Evolutionary conservation across 1,284 basidiomycete species (phyloP).

Genomic region (Tetrapyrgos nigripes): DNA sequence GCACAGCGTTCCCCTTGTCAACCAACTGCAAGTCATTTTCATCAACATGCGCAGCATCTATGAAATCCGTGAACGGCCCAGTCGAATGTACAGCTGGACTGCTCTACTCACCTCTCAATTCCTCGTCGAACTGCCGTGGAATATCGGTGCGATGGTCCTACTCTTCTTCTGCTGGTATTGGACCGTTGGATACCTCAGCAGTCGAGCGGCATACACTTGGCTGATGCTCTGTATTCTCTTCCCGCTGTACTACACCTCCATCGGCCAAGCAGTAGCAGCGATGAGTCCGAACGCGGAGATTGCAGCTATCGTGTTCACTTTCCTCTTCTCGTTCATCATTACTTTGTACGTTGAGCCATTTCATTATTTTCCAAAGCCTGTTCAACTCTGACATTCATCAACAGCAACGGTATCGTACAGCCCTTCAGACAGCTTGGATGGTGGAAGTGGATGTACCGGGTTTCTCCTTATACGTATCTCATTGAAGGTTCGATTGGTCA

Average conservation of each 20-base stretch:
- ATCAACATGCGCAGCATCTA: constrained; percentile 62
- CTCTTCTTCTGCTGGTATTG: constrained; percentile 63
- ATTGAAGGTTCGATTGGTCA: constrained; percentile 63
- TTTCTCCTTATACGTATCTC: constrained; percentile 82
- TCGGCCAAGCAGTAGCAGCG: constrained; percentile 69
- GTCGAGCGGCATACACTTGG: constrained; percentile 61
- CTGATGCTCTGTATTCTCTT: constrained; percentile 54
- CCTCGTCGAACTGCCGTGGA: constrained; percentile 70
- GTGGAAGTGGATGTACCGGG: constrained; percentile 86
- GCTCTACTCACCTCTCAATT: constrained; percentile 71
- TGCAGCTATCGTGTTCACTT: constrained; percentile 68
- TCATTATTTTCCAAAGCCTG: constrained; percentile 2
- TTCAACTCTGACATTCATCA: constrained; percentile 17
- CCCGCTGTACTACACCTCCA: constrained; percentile 60
- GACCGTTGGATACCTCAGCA: constrained; percentile 56
- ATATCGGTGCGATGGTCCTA: constrained; percentile 62
- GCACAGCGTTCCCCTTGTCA: constrained; percentile 50
- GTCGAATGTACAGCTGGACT: constrained; percentile 87
- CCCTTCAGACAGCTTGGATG: constrained; percentile 71
- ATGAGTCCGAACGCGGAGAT: constrained; percentile 72
- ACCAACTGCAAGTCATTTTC: constrained; percentile 54
- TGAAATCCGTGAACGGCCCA: constrained; percentile 76
- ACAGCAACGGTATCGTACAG: constrained; percentile 68
- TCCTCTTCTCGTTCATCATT: constrained; percentile 73
- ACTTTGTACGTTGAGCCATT: constrained; percentile 65